A percentile compares a stretch with the other conserved stretches of the same genome.
Conservation (phyloP, 148 eudicot genomes). For the Amaranthus hypochondriacus region DNA sequence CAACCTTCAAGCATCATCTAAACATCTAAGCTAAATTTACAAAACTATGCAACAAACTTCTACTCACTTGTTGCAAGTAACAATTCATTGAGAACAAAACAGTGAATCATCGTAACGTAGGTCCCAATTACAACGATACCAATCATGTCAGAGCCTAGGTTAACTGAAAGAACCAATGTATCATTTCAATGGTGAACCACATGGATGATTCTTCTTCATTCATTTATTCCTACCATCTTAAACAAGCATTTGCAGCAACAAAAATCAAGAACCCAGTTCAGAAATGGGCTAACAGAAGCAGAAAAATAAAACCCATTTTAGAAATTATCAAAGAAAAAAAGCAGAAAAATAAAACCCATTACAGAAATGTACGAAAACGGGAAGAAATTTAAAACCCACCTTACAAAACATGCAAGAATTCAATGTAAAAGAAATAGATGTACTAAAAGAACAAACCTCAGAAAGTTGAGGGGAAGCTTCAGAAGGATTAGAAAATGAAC, state of each 20-base stretch:
- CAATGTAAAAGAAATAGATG: background rate
- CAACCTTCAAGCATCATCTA: conserved; percentile 1
- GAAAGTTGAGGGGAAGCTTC: conserved; percentile 23
- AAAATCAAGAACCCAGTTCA: background rate
- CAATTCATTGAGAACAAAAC: background rate
- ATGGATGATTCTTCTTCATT: background rate
- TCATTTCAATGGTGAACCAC: background rate
- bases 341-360: background rate
- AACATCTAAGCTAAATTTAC: conserved; percentile 10
- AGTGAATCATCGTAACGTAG: background rate
- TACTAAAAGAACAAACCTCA: conserved; percentile 24
- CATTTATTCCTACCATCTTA: background rate
- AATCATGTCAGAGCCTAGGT: background rate
- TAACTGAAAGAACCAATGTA: too few species aligned
- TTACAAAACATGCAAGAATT: conserved; percentile 8
- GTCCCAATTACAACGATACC: background rate
- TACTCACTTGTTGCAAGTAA: background rate
- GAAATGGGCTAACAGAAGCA: background rate
- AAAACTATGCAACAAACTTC: background rate
- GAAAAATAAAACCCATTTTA: background rate
- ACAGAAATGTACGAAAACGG: background rate
- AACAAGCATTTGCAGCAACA: background rate
- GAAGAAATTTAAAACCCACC: background rate
- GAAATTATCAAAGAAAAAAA: background rate
- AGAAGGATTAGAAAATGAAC: conserved; percentile 46